Conservation (phyloP, 2,329 filamentous ascomycete genomes). For the Escovopsis sp. region DNA sequence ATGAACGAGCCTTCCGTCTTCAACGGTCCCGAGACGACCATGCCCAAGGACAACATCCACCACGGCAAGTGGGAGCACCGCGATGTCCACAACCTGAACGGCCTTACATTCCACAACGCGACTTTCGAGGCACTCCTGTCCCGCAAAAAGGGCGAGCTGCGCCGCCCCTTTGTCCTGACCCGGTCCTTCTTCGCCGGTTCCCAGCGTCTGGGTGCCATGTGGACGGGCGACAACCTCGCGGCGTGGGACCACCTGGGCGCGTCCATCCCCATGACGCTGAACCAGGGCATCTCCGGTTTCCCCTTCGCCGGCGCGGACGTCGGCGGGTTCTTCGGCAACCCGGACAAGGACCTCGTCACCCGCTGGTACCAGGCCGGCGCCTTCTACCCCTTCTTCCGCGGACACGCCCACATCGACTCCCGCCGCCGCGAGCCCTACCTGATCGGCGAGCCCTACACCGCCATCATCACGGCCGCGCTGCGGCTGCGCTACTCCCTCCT, state of each 20-base stretch:
- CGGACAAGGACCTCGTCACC: conserved; percentile 76
- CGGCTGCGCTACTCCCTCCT: conserved; percentile 80
- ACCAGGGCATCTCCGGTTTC: conserved; percentile 82
- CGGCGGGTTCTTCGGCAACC: conserved; percentile 95
- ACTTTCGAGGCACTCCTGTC: conserved; percentile 74
- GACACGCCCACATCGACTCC: conserved; percentile 91
- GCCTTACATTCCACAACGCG: conserved; percentile 88
- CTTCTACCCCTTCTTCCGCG: conserved; percentile 97
- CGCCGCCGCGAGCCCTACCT: conserved; percentile 90
- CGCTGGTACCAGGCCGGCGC: conserved; percentile 95
- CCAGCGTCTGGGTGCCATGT: conserved; percentile 87
- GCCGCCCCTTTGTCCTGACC: conserved; percentile 83
- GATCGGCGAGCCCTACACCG: conserved; percentile 66
- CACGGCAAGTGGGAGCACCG: conserved; percentile 88
- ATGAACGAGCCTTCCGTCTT: conserved; percentile 99
- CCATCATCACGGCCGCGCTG: conserved; percentile 76
- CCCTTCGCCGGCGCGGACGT: conserved; percentile 94
- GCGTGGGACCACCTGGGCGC: conserved; percentile 83
- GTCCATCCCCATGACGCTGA: conserved; percentile 84
- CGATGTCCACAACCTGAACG: conserved; percentile 91
- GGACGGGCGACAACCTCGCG: conserved; percentile 96
- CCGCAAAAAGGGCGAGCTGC: conserved; percentile 72
- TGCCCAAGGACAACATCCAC: conserved; percentile 97
- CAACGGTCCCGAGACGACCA: conserved; percentile 94
- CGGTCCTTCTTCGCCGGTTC: conserved; percentile 85